A percentile compares a stretch with the other conserved stretches of the same genome.
phyloP scores from a whole-genome alignment of 805 yeast genomes.

The Blastobotrys americana region DNA sequence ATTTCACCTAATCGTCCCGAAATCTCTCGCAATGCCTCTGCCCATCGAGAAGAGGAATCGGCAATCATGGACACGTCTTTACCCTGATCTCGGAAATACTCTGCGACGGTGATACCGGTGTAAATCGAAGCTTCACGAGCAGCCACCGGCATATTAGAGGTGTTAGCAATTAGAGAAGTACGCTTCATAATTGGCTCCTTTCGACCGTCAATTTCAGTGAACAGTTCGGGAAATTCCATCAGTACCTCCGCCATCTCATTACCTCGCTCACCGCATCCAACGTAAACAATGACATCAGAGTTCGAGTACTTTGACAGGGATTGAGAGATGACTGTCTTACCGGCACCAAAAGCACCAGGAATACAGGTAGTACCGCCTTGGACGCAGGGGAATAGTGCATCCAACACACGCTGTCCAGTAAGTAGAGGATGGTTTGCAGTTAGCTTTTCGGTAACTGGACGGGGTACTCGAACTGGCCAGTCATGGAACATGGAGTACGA shows the following conservation, averaged over 20 bases:
- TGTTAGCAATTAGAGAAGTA: constrained; percentile 96
- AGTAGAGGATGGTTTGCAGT: constrained; percentile 91
- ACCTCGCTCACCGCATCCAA: constrained; percentile 95
- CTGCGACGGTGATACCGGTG: constrained; percentile 98
- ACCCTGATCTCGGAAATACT: constrained; percentile 99
- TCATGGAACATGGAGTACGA: constrained; percentile 93
- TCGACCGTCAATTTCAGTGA: constrained; percentile 81
- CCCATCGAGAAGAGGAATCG: constrained; percentile 99
- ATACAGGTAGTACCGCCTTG: constrained; percentile 99
- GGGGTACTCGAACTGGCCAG: constrained; percentile 99
- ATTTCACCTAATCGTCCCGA: constrained; percentile 99
- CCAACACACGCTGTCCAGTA: constrained; percentile 98
- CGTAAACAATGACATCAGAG: constrained; percentile 93
- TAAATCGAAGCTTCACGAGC: constrained; percentile 99
- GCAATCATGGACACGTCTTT: constrained; percentile 99
- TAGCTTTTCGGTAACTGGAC: constrained; percentile 93
- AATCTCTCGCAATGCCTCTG: constrained; percentile 98
- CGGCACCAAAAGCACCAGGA: constrained; percentile 99
- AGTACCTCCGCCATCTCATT: constrained; percentile 99
- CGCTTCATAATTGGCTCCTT: constrained; percentile 99
- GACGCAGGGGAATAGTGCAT: constrained; percentile 96
- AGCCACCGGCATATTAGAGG: constrained; percentile 99
- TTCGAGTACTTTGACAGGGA: constrained; percentile 94
- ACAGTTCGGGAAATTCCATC: constrained; percentile 98
- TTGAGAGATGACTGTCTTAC: constrained; percentile 97